These are phyloP conservation scores for Blastobotrys parvus DNA, from an alignment of 805 yeast species.

Conservation along the genomic window DNA sequence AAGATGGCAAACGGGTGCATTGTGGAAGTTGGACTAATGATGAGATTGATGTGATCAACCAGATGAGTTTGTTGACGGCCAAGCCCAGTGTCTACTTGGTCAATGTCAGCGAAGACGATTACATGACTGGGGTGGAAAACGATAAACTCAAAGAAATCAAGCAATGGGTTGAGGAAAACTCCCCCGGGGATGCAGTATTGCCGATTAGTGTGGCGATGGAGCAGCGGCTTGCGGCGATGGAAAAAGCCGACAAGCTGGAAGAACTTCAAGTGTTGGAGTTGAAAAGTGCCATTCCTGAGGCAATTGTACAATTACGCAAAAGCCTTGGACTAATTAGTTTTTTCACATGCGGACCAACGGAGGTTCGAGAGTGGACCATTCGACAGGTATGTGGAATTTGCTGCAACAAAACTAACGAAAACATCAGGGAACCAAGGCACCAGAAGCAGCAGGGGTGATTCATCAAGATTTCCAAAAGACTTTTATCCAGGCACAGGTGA, in stretches of 20 bases:
- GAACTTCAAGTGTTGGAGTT: constrained; percentile 24
- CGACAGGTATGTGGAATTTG: no score
- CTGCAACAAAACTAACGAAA: no score
- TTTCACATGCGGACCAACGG: constrained; percentile 80
- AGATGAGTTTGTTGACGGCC: constrained; percentile 70
- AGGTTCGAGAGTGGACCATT: constrained; percentile 85
- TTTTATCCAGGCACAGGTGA: constrained; percentile 69
- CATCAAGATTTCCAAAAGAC: constrained; percentile 80
- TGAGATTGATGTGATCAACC: constrained; percentile 61
- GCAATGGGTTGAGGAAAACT: constrained; percentile 58
- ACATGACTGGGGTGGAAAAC: constrained; percentile 36
- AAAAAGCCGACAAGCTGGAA: constrained; percentile 22
- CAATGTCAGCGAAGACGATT: constrained; percentile 68
- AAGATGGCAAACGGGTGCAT: constrained; percentile 56
- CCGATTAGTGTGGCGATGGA: constrained; percentile 66
- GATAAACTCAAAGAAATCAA: constrained; percentile 43
- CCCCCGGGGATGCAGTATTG: constrained; percentile 60
- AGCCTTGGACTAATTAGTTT: constrained; percentile 67
- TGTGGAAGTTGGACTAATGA: constrained; percentile 50
- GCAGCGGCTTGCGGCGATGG: constrained; percentile 49
- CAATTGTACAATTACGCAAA: constrained; percentile 57
- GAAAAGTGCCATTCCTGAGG: constrained; percentile 48
- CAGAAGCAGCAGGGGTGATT: constrained; percentile 85
- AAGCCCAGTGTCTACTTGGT: constrained; percentile 78
- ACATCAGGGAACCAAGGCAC: constrained; percentile 71